These are phyloP conservation scores for Pleurotus ostreatus DNA, from an alignment of 768 basidiomycete genomes.

Conservation along the genomic window DNA sequence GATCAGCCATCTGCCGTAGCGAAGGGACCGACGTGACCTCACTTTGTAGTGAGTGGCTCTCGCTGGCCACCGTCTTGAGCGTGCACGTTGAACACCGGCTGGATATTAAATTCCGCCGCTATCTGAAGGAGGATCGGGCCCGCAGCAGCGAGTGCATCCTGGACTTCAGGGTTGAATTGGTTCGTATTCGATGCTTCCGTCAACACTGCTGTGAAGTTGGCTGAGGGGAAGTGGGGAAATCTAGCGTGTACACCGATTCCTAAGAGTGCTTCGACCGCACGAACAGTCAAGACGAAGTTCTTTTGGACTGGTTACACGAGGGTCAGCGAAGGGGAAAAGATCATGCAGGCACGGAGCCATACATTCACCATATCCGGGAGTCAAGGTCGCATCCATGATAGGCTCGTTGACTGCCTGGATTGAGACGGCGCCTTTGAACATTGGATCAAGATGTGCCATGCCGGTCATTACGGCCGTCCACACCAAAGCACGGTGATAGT, in stretches of 20 bases:
- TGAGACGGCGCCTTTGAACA: conserved; percentile 59
- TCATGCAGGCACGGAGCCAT: conserved; percentile 17
- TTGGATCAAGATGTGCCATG: conserved; percentile 64
- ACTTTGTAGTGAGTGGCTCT: conserved; percentile 33
- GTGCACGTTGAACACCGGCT: conserved; percentile 14
- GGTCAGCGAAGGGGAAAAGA: not conserved
- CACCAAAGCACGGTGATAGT: conserved; percentile 74
- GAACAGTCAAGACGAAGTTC: conserved; percentile 64
- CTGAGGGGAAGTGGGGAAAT: not conserved
- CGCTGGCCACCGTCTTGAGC: conserved; percentile 10
- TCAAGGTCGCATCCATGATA: conserved; percentile 63
- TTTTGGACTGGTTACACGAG: conserved; percentile 47
- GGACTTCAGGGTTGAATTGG: conserved; percentile 23
- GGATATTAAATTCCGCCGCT: conserved; percentile 19
- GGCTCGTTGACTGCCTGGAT: conserved; percentile 81
- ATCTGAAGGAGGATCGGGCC: conserved; percentile 33
- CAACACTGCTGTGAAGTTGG: conserved; percentile 25
- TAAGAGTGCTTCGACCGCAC: conserved; percentile 57
- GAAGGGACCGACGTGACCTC: conserved; percentile 3
- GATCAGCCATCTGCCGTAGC: conserved; percentile 1
- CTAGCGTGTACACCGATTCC: conserved; percentile 39
- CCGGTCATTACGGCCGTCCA: conserved; percentile 81
- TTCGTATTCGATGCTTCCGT: conserved; percentile 13
- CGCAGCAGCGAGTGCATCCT: conserved; percentile 27
- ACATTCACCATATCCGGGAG: conserved; percentile 73